Conservation (phyloP, 2,329 filamentous ascomycete species). For the Trichocomaceae sp. region DNA sequence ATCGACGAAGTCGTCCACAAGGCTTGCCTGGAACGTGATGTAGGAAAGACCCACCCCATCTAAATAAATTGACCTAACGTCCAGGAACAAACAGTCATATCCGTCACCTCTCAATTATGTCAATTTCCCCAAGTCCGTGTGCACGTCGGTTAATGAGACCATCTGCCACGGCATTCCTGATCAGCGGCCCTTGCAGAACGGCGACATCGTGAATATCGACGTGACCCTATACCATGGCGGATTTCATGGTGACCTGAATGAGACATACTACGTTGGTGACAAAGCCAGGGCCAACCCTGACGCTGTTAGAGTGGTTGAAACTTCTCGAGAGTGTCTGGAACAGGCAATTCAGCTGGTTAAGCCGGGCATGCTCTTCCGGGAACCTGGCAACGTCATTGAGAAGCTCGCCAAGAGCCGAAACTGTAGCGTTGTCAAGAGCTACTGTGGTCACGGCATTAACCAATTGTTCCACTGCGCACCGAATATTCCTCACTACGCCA, state of each 20-base stretch:
- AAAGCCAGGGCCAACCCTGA: slow-evolving; percentile 78
- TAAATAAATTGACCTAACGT: slow-evolving; percentile 12
- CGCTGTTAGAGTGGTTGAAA: slow-evolving; percentile 82
- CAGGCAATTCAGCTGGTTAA: slow-evolving; percentile 87
- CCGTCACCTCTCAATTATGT: slow-evolving; percentile 93
- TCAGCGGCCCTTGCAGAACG: slow-evolving; percentile 75
- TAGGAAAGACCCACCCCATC: slow-evolving; percentile 43
- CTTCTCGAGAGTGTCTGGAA: slow-evolving; percentile 82
- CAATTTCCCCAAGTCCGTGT: slow-evolving; percentile 95
- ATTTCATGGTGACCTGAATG: slow-evolving; percentile 94
- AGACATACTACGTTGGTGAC: slow-evolving; percentile 96
- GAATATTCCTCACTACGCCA: slow-evolving; percentile 93
- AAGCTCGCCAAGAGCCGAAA: slow-evolving; percentile 79
- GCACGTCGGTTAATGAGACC: slow-evolving; percentile 92
- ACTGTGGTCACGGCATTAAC: slow-evolving; percentile 95
- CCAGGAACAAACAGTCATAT: slow-evolving; percentile 61
- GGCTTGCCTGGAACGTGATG: slow-evolving; percentile 85
- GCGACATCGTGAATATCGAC: slow-evolving; percentile 96
- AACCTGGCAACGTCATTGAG: slow-evolving; percentile 92
- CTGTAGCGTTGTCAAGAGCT: slow-evolving; percentile 90
- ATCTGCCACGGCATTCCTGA: slow-evolving; percentile 99
- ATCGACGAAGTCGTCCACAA: slow-evolving; percentile 94
- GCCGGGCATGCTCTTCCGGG: slow-evolving; percentile 84
- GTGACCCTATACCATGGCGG: slow-evolving; percentile 90
- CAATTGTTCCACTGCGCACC: slow-evolving; percentile 87